Evolutionary conservation across 2,329 filamentous ascomycete genomes (phyloP).

Genomic region (Graphilbum sp.): DNA sequence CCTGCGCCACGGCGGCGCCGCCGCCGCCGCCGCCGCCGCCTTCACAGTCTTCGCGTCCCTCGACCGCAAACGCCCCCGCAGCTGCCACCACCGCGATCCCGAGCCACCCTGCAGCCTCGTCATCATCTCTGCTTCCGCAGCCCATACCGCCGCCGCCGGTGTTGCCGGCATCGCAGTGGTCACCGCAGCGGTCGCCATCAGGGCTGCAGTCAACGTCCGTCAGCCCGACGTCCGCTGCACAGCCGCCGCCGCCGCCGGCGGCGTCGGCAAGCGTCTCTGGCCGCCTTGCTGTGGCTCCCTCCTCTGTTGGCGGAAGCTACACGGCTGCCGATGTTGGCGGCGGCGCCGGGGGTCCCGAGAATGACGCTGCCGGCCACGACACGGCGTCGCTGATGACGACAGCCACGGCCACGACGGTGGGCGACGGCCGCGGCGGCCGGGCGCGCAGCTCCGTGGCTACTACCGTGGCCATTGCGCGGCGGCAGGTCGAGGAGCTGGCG

Average conservation of each 20-base stretch:
- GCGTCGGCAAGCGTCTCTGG: too few relatives aligned
- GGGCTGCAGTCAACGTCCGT: too few relatives aligned
- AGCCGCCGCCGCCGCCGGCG: neutral
- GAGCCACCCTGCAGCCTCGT: neutral
- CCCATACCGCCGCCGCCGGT: neutral
- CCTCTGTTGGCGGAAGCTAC: slow-evolving; percentile 4
- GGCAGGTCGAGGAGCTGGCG: slow-evolving; percentile 42
- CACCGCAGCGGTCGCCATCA: too few relatives aligned
- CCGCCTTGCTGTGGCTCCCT: too few relatives aligned
- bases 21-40: slow-evolving; percentile 19
- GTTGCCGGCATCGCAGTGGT: too few relatives aligned
- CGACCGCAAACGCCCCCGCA: neutral
- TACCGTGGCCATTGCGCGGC: slow-evolving; percentile 33
- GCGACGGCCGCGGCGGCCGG: slow-evolving; percentile 21
- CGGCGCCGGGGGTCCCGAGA: neutral
- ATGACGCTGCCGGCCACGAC: slow-evolving; percentile 1
- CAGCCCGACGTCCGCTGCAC: neutral
- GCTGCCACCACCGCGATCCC: neutral
- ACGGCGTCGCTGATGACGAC: slow-evolving; percentile 4
- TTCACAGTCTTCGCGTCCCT: neutral
- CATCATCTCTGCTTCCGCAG: neutral
- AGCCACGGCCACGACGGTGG: slow-evolving; percentile 22
- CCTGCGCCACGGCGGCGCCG: slow-evolving; percentile 36
- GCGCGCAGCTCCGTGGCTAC: slow-evolving; percentile 21
- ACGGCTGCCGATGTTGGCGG: neutral